Base-by-base conservation (phyloP, 139 green algal species). In the Chlorella sp. region DNA sequence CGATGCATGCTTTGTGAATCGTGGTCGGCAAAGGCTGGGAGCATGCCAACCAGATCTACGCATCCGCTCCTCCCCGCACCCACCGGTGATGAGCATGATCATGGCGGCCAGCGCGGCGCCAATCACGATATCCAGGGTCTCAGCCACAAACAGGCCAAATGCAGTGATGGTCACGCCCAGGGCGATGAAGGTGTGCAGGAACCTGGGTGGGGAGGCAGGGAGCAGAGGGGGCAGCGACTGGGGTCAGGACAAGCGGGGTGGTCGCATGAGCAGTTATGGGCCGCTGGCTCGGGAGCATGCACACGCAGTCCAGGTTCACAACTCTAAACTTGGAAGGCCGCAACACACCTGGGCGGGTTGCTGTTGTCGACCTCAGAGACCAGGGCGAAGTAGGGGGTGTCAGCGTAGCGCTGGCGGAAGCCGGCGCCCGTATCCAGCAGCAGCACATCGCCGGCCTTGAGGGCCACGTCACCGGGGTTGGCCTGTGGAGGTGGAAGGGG, bases 71-170 rank as follows among this genome's bases (percentile, higher is more conserved):
- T 47, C 65, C 9, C n/a, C 4, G 3, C 64, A 21, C 65, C 9
- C 65, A 73, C 93, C 90, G 11, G 89, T 92, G 30, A 91, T 28
- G 21, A 96, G 74, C 93, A 96, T 94, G 57, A 90, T 55, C 11
- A 41, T 87, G 1, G 85, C 91, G 0, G 86, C 89, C 13, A 96
- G 75, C 5, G 91, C 83, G 9, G 91, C 87, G 6, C 74, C 76
- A 0, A 91, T 85, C 80, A 81, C 55, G 36, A 80, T 88, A 69
- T 81, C 67, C 23, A 81, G 74, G 21, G 81, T 41, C 39, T 86
- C 85, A 26, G 63, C 21, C 23, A 60, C 47, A 30, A 64, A 79
- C 28, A 74, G 51, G 6, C 78, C 18, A 36, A 93, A 87, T 65
- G 91, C 90, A 11, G 85, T 87, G 11, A 67, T 73, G 30, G 94